Conservation (phyloP, 768 basidiomycete species). For the Lactarius hengduanensis region DNA sequence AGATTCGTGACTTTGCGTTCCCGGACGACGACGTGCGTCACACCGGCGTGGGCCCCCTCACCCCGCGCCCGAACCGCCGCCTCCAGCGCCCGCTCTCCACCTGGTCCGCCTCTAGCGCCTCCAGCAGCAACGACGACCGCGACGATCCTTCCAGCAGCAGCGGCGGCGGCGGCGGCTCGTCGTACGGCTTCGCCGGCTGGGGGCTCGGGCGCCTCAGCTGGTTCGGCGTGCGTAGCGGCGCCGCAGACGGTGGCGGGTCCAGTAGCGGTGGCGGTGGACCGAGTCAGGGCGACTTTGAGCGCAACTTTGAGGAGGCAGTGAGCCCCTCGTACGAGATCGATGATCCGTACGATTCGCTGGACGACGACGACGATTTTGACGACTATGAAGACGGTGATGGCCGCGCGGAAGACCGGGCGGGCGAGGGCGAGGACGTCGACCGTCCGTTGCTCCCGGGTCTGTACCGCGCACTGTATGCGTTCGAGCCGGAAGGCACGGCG, state of each 20-base stretch:
- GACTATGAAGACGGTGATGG: slow-evolving; percentile 31
- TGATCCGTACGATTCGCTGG: slow-evolving; percentile 29
- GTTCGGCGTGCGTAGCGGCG: slow-evolving; percentile 35
- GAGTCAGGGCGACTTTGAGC: slow-evolving; percentile 45
- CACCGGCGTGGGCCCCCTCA: slow-evolving; percentile 41
- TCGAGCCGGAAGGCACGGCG: slow-evolving; percentile 76
- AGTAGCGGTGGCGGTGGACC: slow-evolving; percentile 32
- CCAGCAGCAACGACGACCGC: slow-evolving; percentile 29
- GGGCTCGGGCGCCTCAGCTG: slow-evolving; percentile 45
- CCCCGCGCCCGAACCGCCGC: slow-evolving; percentile 41
- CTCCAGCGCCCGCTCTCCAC: slow-evolving; percentile 34
- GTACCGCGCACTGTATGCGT: slow-evolving; percentile 75
- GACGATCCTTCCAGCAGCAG: slow-evolving; percentile 32
- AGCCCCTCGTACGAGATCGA: slow-evolving; percentile 34
- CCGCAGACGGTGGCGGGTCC: slow-evolving; percentile 10
- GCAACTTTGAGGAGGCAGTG: slow-evolving; percentile 44
- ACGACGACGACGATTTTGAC: slow-evolving; percentile 32
- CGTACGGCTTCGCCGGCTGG: slow-evolving; percentile 41
- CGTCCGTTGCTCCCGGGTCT: slow-evolving; percentile 59
- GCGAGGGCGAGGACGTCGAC: slow-evolving; percentile 34
- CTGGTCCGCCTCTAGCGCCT: slow-evolving; percentile 32
- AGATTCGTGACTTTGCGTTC: slow-evolving; percentile 54
- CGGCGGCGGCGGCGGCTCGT: slow-evolving; percentile 28
- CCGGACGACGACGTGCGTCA: slow-evolving; percentile 44
- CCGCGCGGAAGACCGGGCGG: slow-evolving; percentile 24